Evolutionary conservation across 768 basidiomycete genomes (phyloP).

Genomic region (Bullera alba): DNA sequence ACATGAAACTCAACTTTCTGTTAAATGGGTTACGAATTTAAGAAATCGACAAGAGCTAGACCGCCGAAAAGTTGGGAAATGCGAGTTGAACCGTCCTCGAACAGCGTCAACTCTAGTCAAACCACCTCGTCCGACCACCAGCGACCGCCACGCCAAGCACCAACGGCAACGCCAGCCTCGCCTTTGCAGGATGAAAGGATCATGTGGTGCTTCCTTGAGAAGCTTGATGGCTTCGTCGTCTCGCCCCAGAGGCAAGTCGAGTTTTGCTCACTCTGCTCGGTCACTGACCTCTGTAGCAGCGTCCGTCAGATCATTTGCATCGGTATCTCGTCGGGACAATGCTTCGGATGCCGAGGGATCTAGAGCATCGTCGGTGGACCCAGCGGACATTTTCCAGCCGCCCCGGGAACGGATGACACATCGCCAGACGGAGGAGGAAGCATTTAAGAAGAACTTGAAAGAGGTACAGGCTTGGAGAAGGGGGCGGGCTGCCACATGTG

Average conservation of each 20-base stretch:
- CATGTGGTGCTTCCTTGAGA: background rate
- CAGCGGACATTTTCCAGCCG: too few relatives aligned
- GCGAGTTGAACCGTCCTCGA: too few relatives aligned
- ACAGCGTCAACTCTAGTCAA: background rate
- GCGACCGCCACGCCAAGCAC: background rate
- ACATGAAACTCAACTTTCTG: too few relatives aligned
- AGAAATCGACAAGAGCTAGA: too few relatives aligned
- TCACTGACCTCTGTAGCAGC: too few relatives aligned
- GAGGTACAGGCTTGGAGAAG: constrained; percentile 33
- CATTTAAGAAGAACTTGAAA: constrained; percentile 38
- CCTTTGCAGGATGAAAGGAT: background rate
- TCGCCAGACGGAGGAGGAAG: constrained; percentile 22
- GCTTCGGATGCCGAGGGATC: constrained; percentile 14
- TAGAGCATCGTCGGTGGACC: background rate
- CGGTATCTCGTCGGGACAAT: constrained; percentile 1
- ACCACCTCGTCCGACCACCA: background rate
- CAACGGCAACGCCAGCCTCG: background rate
- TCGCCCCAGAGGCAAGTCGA: background rate
- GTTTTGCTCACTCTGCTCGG: background rate
- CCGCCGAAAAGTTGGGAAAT: background rate
- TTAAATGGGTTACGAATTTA: too few relatives aligned
- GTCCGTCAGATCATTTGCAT: background rate
- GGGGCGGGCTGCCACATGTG: constrained; percentile 16
- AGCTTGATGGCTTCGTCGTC: background rate
- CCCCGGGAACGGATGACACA: background rate